phyloP scores from a whole-genome alignment of 306 rosid genomes.

The Betula pendula region DNA sequence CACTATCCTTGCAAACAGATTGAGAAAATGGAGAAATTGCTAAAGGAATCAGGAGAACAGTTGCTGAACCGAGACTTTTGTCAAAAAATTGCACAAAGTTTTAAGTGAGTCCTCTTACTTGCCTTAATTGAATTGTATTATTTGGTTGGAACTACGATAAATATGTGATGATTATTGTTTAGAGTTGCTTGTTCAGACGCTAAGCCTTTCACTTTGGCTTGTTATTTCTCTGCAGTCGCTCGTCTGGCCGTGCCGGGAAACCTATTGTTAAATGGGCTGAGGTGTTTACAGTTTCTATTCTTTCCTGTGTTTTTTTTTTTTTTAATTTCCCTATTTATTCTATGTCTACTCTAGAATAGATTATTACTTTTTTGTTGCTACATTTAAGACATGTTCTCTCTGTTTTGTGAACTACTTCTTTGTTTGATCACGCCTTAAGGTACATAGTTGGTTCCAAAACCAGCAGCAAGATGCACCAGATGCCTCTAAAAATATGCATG shows the following conservation, averaged over 20 bases:
- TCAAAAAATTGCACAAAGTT: constrained; percentile 53
- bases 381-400: not conserved
- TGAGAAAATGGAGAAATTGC: constrained; percentile 69
- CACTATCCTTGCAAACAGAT: constrained; percentile 44
- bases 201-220: constrained; percentile 29
- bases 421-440: constrained; percentile 41
- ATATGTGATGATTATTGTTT: not conserved
- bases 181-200: not conserved
- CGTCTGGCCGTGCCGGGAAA: constrained; percentile 89
- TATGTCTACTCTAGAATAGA: not conserved
- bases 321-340: not conserved
- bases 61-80: constrained; percentile 48
- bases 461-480: constrained; percentile 45
- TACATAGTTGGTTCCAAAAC: constrained; percentile 72
- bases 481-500: constrained; percentile 34
- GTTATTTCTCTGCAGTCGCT: constrained; percentile 57
- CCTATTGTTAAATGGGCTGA: constrained; percentile 77
- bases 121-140: constrained; percentile 2
- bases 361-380: constrained; percentile 1
- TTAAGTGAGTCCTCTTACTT: constrained; percentile 57
- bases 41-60: constrained; percentile 46
- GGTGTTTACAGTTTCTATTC: constrained; percentile 43
- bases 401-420: not conserved
- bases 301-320: constrained; percentile 1
- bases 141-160: not conserved